Percentiles rank a stretch among this genome's conserved stretches.
These are phyloP conservation scores for Penicillium verrucosum DNA, from an alignment of 2,329 filamentous ascomycete species.

Conservation along the genomic window DNA sequence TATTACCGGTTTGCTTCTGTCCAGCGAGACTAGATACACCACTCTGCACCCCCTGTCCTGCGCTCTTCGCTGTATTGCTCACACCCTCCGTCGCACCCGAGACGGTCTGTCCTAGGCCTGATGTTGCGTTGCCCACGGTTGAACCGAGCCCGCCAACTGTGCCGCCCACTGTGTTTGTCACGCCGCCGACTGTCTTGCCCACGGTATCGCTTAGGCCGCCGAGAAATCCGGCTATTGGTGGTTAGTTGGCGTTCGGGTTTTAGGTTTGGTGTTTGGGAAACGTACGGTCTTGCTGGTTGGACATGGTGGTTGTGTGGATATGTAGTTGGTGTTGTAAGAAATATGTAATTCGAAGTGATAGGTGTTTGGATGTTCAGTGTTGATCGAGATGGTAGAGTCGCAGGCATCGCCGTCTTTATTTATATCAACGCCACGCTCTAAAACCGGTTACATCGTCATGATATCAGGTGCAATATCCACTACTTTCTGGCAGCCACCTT, in stretches of 20 bases:
- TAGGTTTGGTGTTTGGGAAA: neutral
- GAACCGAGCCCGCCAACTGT: conserved; percentile 30
- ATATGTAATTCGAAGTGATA: neutral
- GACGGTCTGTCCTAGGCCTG: conserved; percentile 28
- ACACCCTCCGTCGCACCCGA: conserved; percentile 29
- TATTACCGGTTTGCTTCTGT: conserved; percentile 22
- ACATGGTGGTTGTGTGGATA: conserved; percentile 5
- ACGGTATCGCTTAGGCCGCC: conserved; percentile 28
- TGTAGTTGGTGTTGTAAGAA: too few relatives aligned
- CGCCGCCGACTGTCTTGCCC: conserved; percentile 32
- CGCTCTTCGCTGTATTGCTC: conserved; percentile 30
- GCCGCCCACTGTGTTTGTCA: conserved; percentile 31
- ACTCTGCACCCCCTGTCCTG: conserved; percentile 13
- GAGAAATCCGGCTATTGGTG: conserved; percentile 20
- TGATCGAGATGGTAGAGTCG: neutral
- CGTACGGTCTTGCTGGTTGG: conserved; percentile 15
- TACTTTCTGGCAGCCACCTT: neutral
- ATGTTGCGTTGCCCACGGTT: conserved; percentile 36
- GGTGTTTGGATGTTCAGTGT: neutral
- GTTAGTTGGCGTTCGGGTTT: neutral
- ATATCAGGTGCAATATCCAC: conserved; percentile 21
- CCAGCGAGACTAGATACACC: conserved; percentile 17
- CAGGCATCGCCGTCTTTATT: neutral
- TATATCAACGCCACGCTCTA: neutral
- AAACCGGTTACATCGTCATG: conserved; percentile 18